Base-by-base conservation (phyloP, 768 basidiomycete species). In the Tylopilus sp. region DNA sequence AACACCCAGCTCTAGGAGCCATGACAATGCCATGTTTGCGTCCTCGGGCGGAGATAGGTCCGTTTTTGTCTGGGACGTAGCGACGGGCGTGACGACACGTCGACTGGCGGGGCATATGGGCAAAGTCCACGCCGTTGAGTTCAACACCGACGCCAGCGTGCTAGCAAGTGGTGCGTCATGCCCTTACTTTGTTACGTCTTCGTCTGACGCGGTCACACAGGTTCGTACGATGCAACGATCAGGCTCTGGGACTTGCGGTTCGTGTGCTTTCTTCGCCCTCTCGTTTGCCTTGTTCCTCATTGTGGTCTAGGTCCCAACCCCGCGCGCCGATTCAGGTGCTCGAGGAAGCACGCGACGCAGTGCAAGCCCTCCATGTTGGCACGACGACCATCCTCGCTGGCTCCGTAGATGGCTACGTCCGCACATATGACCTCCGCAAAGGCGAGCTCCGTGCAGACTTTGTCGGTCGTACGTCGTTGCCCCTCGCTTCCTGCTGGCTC, bases 31-130 rank as follows among this genome's bases (percentile, higher is more conserved):
- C 25, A 87, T 88, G 62, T 94, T 99, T 60, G 94, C 87, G 13
- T 95, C 91, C 3, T 91, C 87, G 21, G 95, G 95, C 28, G 95
- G 95, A 6, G 95, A 99, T 69, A 83, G 91, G 56, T 85, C 86
- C 45, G 85, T 97, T 1, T 97, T 97, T 59, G 70, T 97, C 21
- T 98, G 95, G 95, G 97, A 99, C 64, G 97, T 99, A 10, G 81
- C 86, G 17, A 82, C 88, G 28, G 95, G 91, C 12, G 79, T 82
- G 40, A 92, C 95, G 1, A 84, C 85, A 38, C 78, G 93, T 36
- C 78, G 95, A 49, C 76, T 97, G 53, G 71, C 88, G 17, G 97
- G 93, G 0, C 97, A 99, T 68, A 81, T 91, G 77, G 82, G 91
- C 17, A 94, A 92, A 65, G 88, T 98, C 44, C 85, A 94, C 70